Evolutionary conservation across 495 filamentous ascomycete species (phyloP).

Genomic region (Penicillium coffeae): DNA sequence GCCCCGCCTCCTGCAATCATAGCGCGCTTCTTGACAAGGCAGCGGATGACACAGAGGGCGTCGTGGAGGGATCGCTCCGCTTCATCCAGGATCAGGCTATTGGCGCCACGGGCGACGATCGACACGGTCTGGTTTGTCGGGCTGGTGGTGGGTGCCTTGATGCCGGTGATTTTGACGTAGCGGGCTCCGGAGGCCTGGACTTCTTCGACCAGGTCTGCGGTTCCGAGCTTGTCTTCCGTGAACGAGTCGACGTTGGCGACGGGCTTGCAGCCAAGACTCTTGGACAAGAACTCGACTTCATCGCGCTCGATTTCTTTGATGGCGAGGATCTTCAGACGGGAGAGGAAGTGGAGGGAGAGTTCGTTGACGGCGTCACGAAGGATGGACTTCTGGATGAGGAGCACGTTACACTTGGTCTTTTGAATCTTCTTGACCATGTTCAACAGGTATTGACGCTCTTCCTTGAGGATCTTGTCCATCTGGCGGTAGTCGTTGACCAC

Average conservation of each 20-base stretch:
- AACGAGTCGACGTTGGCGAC: constrained; percentile 98
- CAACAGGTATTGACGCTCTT: constrained; percentile 94
- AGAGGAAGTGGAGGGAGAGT: constrained; percentile 92
- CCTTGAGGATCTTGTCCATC: constrained; percentile 99
- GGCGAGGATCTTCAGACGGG: constrained; percentile 90
- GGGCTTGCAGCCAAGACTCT: constrained; percentile 95
- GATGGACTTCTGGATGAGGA: constrained; percentile 98
- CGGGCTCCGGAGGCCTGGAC: constrained; percentile 79
- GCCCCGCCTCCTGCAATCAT: constrained; percentile 95
- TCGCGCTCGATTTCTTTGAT: constrained; percentile 98
- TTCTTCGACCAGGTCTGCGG: constrained; percentile 94
- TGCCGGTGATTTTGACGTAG: constrained; percentile 91
- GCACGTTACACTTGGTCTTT: constrained; percentile 98
- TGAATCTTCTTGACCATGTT: constrained; percentile 99
- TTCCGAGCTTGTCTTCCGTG: constrained; percentile 96
- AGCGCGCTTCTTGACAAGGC: constrained; percentile 97
- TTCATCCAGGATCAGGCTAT: constrained; percentile 91
- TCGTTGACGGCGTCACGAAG: constrained; percentile 97
- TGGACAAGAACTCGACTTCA: constrained; percentile 99
- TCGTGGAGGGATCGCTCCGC: constrained; percentile 95
- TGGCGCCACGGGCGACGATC: constrained; percentile 90
- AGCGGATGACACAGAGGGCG: constrained; percentile 94
- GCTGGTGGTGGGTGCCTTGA: constrained; percentile 52
- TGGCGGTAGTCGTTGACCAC: constrained; percentile 98
- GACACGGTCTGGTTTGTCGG: constrained; percentile 83